Percentiles rank a stretch among this genome's conserved stretches.
Evolutionary conservation across 129 eudicot species (phyloP).

Genomic region (Glebionis coronaria): DNA sequence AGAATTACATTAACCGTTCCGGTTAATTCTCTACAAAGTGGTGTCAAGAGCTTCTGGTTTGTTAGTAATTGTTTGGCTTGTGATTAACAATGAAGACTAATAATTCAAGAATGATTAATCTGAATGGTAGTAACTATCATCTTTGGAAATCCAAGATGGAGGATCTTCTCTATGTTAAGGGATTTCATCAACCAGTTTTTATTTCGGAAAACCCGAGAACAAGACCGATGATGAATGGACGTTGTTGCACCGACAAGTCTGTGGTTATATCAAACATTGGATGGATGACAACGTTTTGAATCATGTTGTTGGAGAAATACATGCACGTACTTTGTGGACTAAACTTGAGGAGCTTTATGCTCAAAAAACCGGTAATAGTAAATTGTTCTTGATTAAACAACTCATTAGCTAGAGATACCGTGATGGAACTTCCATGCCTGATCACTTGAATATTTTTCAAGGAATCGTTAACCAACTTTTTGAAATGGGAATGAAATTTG

Average conservation of each 20-base stretch:
- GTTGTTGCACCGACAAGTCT: neutral
- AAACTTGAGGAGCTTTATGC: too few relatives aligned
- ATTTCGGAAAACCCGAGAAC: neutral
- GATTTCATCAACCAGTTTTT: neutral
- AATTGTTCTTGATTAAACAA: too few relatives aligned
- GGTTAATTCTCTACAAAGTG: neutral
- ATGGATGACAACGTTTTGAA: too few relatives aligned
- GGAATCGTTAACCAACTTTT: neutral
- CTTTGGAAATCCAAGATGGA: neutral
- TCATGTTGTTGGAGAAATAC: too few relatives aligned
- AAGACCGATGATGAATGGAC: neutral
- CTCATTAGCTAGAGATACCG: too few relatives aligned
- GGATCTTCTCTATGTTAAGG: neutral
- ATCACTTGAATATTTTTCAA: too few relatives aligned
- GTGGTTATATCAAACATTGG: too few relatives aligned
- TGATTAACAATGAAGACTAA: neutral
- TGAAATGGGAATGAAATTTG: neutral
- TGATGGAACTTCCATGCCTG: too few relatives aligned
- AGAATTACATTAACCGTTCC: neutral
- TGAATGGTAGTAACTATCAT: neutral
- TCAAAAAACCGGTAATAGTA: too few relatives aligned
- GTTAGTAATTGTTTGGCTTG: neutral
- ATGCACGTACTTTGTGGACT: too few relatives aligned
- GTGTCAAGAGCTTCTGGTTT: neutral
- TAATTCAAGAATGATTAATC: neutral